phyloP scores from a whole-genome alignment of 805 yeast genomes.

The Nakazawaea pomicola region DNA sequence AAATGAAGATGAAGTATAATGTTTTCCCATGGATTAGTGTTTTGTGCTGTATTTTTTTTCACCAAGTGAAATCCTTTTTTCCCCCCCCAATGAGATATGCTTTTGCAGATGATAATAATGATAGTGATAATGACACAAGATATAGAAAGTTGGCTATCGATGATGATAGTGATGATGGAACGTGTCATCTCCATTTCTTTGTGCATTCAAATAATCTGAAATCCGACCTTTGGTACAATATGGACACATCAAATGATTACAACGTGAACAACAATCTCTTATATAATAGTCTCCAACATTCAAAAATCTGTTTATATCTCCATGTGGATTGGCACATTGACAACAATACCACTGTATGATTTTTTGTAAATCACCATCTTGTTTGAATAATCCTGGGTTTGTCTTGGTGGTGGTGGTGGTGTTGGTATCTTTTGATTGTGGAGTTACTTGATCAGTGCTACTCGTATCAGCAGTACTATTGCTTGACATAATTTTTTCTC shows the following conservation, averaged over 20 bases:
- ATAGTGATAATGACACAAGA: too few species aligned
- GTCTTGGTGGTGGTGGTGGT: not conserved
- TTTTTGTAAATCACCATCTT: slow-evolving; percentile 20
- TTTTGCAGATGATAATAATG: too few species aligned
- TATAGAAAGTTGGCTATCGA: too few species aligned
- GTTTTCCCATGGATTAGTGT: too few species aligned
- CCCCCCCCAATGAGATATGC: too few species aligned
- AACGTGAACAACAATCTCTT: slow-evolving; percentile 24
- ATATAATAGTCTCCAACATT: slow-evolving; percentile 5
- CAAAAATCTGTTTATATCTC: slow-evolving; percentile 14
- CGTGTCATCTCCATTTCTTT: not conserved
- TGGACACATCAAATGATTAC: slow-evolving; percentile 29
- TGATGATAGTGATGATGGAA: too few species aligned
- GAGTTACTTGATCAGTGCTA: too few species aligned
- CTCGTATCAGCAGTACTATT: too few species aligned
- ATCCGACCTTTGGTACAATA: slow-evolving; percentile 25
- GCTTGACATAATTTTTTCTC: too few species aligned
- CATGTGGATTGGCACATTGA: slow-evolving; percentile 25
- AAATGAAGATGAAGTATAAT: too few species aligned
- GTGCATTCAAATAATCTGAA: slow-evolving; percentile 15
- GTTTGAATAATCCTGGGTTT: not conserved
- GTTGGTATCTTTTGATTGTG: not conserved
- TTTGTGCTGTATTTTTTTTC: too few species aligned
- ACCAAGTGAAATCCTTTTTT: too few species aligned
- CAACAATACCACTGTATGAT: slow-evolving; percentile 29